Evolutionary conservation across 2,329 filamentous ascomycete species (phyloP).

Genomic region (Boeremia exigua): DNA sequence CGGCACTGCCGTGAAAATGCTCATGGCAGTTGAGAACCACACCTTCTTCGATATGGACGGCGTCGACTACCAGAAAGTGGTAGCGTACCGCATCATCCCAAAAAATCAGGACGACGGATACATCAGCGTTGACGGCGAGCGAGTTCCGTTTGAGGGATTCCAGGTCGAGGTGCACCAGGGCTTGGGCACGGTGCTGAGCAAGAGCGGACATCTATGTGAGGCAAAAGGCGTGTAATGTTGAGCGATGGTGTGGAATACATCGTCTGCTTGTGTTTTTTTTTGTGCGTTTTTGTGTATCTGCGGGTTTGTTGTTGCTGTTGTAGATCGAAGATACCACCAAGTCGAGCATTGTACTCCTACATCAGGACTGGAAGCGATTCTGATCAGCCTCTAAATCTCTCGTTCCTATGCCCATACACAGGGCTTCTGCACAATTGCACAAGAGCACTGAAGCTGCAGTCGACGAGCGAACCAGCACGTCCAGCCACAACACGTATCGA

Average conservation of each 20-base stretch:
- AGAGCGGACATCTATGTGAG: conserved; percentile 74
- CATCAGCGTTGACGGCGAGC: conserved; percentile 94
- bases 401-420: no score
- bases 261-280: no score
- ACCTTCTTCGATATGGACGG: conserved; percentile 80
- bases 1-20: conserved; percentile 69
- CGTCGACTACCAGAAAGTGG: conserved; percentile 82
- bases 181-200: conserved; percentile 84
- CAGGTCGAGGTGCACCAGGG: conserved; percentile 88
- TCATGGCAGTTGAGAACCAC: conserved; percentile 74
- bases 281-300: no score
- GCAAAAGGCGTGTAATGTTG: conserved; percentile 46
- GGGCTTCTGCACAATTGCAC: no score
- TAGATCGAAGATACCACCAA: no score
- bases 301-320: no score
- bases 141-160: conserved; percentile 83
- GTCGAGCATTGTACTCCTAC: no score
- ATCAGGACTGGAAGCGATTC: no score
- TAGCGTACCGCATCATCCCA: conserved; percentile 85
- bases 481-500: no score
- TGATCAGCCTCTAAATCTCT: no score
- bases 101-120: conserved; percentile 68
- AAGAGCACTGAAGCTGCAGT: no score
- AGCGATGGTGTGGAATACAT: conserved; percentile 28
- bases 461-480: no score